These are phyloP conservation scores for Albifimbria verrucaria DNA, from an alignment of 2,329 filamentous ascomycete genomes.

Conservation along the genomic window DNA sequence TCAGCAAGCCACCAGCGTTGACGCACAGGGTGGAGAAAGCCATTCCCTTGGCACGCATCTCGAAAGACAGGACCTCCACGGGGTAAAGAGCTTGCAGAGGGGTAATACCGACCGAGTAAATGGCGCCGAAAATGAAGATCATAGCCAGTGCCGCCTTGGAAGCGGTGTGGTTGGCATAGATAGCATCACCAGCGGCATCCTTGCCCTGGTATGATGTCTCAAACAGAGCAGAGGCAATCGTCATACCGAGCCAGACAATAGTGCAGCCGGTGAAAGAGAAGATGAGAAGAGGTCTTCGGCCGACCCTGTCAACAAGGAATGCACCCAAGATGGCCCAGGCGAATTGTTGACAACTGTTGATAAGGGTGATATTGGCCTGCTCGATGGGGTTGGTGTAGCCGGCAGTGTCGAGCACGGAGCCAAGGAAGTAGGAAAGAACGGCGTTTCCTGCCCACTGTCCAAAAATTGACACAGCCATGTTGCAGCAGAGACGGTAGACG, in stretches of 20 bases:
- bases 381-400: conserved; percentile 37
- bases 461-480: conserved; percentile 36
- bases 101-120: conserved; percentile 43
- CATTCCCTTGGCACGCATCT: conserved; percentile 53
- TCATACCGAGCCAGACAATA: conserved; percentile 49
- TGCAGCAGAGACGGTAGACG: conserved; percentile 37
- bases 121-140: conserved; percentile 52
- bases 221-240: conserved; percentile 39
- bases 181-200: conserved; percentile 21
- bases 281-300: conserved; percentile 50
- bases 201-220: conserved; percentile 25
- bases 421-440: conserved; percentile 47
- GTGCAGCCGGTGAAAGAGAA: conserved; percentile 46
- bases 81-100: conserved; percentile 40
- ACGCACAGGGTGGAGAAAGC: conserved; percentile 40
- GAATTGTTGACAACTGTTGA: conserved; percentile 49
- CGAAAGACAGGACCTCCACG: conserved; percentile 48
- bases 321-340: conserved; percentile 47
- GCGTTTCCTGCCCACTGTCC: conserved; percentile 44
- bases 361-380: conserved; percentile 49
- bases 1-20: conserved; percentile 43
- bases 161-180: conserved; percentile 30
- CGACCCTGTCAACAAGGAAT: conserved; percentile 44
- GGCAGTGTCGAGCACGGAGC: conserved; percentile 45
- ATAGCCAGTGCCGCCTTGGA: conserved; percentile 47